Evolutionary conservation across 345 rosid genomes (phyloP).

Genomic region (Gossypium rotundifolium): DNA sequence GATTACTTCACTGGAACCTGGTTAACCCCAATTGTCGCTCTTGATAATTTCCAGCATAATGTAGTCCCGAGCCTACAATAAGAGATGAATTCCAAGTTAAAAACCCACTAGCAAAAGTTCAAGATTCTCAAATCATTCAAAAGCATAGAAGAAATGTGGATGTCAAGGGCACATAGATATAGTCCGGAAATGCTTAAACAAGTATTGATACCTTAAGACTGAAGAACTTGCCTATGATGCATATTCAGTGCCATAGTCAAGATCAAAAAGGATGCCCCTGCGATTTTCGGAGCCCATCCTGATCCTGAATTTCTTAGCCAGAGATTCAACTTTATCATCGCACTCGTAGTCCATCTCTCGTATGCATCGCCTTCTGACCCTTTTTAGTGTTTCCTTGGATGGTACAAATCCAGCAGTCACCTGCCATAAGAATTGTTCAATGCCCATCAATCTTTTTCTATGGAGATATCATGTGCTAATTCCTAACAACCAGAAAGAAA

Average conservation of each 20-base stretch:
- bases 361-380: conserved; percentile 70
- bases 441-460: conserved; percentile 4
- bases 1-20: neutral
- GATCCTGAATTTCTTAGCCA: conserved; percentile 51
- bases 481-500: neutral
- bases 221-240: conserved; percentile 29
- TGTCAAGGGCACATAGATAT: neutral
- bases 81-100: neutral
- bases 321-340: conserved; percentile 45
- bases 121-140: neutral
- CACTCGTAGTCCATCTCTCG: conserved; percentile 74
- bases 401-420: conserved; percentile 72
- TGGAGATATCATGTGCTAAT: neutral
- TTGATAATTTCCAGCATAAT: neutral
- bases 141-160: neutral
- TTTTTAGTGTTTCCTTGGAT: conserved; percentile 69
- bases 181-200: neutral
- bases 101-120: neutral
- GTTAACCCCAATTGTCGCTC: neutral
- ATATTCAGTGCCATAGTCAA: conserved; percentile 54
- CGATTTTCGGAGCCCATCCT: conserved; percentile 70
- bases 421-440: conserved; percentile 33
- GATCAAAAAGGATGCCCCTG: conserved; percentile 62
- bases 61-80: neutral
- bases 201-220: neutral